A percentile compares a stretch with the other conserved stretches of the same genome.
Conservation (phyloP, 169 alveolate species). For the Eimeria brunetti region DNA sequence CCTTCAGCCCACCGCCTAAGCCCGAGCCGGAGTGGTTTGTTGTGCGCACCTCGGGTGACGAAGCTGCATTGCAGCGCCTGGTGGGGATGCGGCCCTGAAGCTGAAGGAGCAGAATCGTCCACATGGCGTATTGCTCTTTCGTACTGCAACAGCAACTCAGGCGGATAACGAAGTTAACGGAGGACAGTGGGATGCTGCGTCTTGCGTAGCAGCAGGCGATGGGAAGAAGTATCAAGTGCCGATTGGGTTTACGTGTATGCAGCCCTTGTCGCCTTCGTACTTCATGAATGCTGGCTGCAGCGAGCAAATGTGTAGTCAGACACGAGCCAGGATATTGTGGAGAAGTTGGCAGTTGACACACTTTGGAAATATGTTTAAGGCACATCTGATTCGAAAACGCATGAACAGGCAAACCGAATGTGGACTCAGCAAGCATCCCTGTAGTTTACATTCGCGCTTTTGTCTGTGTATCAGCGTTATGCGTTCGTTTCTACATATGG, state of each 20-base stretch:
- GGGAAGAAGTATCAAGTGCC: background rate
- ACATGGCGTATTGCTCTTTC: background rate
- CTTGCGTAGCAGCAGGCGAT: background rate
- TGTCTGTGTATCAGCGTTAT: background rate
- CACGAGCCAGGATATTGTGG: background rate
- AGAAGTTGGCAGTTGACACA: background rate
- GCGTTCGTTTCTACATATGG: background rate
- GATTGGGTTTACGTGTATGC: background rate
- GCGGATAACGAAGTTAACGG: background rate
- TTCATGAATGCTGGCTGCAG: background rate
- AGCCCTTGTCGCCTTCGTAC: background rate
- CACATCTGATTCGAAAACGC: background rate
- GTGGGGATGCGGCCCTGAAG: constrained; percentile 37
- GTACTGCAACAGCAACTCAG: background rate
- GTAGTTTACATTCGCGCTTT: background rate
- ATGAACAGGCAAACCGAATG: background rate
- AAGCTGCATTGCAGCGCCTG: constrained; percentile 13
- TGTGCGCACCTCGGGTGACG: constrained; percentile 27
- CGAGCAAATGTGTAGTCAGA: background rate
- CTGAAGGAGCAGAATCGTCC: background rate
- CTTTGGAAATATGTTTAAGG: background rate
- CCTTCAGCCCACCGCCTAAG: constrained; percentile 66
- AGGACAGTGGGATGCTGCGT: constrained; percentile 1
- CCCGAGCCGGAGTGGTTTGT: constrained; percentile 33
- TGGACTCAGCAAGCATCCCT: background rate